Conservation (phyloP, 116 monocot species). For the Posidonia oceanica region DNA sequence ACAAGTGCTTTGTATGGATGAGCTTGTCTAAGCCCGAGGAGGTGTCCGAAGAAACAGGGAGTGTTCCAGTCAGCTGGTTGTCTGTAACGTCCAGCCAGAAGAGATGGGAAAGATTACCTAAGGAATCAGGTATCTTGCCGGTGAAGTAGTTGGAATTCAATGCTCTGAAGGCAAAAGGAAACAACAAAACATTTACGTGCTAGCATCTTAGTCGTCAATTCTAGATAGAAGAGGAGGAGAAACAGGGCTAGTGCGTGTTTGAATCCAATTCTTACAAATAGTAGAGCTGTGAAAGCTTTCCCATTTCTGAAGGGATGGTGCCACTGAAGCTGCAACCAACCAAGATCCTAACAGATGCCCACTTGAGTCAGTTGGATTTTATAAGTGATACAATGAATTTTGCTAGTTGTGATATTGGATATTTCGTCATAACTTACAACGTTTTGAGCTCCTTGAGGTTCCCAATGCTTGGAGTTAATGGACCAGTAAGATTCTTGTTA, state of each 20-base stretch:
- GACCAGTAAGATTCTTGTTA: constrained; percentile 33
- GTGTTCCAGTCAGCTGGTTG: constrained; percentile 55
- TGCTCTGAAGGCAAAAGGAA: constrained; percentile 27
- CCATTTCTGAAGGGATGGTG: constrained; percentile 49
- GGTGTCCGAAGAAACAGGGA: constrained; percentile 48
- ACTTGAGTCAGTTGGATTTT: constrained; percentile 3
- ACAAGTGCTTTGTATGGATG: constrained; percentile 70
- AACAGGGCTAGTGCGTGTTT: neutral
- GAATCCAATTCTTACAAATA: constrained; percentile 45
- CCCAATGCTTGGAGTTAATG: constrained; percentile 25
- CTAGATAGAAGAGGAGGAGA: neutral
- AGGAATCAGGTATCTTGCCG: constrained; percentile 60
- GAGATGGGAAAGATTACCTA: constrained; percentile 59
- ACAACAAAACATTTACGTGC: no score
- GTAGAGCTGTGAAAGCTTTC: constrained; percentile 29
- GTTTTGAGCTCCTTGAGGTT: no score
- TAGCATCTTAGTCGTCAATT: neutral
- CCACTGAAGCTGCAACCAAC: constrained; percentile 76
- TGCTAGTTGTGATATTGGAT: no score
- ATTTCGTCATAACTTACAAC: no score
- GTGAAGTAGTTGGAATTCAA: constrained; percentile 81
- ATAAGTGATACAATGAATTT: no score
- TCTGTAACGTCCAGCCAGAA: constrained; percentile 82
- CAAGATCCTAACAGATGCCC: constrained; percentile 44
- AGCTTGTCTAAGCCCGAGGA: constrained; percentile 10